Percentiles rank a stretch among this genome's conserved stretches.
Conservation (phyloP, 352 stramenopile genomes). For the Globisporangium barbulae region DNA sequence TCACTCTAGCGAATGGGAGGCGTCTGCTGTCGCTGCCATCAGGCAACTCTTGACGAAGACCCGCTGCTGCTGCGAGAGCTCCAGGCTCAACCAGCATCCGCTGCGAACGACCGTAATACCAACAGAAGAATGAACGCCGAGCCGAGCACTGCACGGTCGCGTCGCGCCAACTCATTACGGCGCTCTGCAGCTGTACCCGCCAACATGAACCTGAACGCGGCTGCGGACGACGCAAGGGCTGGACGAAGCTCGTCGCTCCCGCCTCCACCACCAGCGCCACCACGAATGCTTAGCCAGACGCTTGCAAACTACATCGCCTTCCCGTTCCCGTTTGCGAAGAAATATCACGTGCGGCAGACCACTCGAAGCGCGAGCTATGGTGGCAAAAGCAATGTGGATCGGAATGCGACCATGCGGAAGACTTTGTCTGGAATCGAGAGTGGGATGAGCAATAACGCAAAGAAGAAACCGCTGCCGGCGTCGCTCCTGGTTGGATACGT, state of each 20-base stretch:
- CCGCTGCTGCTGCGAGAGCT: constrained; percentile 19
- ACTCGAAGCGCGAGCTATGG: constrained; percentile 12
- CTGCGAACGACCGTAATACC: neutral
- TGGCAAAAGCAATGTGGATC: constrained; percentile 6
- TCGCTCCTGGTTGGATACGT: constrained; percentile 27
- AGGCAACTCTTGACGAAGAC: constrained; percentile 57
- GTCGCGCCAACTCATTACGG: neutral
- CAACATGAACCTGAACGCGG: constrained; percentile 27
- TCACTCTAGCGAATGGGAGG: constrained; percentile 48
- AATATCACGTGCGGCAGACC: constrained; percentile 20
- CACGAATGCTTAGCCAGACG: constrained; percentile 43
- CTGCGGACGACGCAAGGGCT: neutral
- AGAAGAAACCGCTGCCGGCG: constrained; percentile 10
- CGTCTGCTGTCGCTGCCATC: constrained; percentile 68
- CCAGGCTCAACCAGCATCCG: neutral
- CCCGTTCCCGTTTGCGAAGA: constrained; percentile 68
- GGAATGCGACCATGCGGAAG: constrained; percentile 2
- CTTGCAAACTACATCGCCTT: constrained; percentile 77
- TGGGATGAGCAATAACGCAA: neutral
- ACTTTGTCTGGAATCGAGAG: neutral
- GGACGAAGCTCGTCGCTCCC: neutral
- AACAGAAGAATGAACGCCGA: constrained; percentile 12
- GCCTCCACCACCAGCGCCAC: constrained; percentile 9
- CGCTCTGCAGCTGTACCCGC: constrained; percentile 20
- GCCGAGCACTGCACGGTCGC: neutral